These are phyloP conservation scores for Datisca glomerata DNA, from an alignment of 306 rosid species.

Conservation along the genomic window DNA sequence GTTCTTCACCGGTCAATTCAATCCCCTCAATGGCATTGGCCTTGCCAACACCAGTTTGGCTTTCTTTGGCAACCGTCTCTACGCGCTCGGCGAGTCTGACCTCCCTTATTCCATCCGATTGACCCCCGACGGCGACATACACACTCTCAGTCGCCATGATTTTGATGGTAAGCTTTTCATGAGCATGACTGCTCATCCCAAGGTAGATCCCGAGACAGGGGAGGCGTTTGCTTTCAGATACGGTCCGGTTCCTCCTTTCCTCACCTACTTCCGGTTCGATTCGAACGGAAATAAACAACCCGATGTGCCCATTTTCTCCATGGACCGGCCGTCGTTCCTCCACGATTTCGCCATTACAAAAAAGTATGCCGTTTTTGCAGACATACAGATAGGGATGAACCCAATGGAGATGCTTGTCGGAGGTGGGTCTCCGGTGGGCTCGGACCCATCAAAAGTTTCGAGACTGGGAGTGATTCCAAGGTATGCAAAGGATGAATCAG, in stretches of 20 bases:
- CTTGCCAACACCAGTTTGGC: slow-evolving; percentile 73
- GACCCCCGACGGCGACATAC: slow-evolving; percentile 34
- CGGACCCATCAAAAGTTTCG: slow-evolving; percentile 41
- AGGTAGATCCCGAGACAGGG: slow-evolving; percentile 44
- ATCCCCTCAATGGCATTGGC: slow-evolving; percentile 69
- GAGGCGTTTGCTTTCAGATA: slow-evolving; percentile 80
- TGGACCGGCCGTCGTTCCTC: slow-evolving; percentile 46
- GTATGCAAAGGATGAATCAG: slow-evolving; percentile 45
- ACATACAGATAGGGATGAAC: slow-evolving; percentile 70
- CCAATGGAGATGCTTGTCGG: slow-evolving; percentile 54
- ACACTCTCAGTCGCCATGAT: slow-evolving; percentile 47
- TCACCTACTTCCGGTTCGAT: slow-evolving; percentile 61
- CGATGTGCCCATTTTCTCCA: slow-evolving; percentile 73
- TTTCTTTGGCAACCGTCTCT: slow-evolving; percentile 40
- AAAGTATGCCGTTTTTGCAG: slow-evolving; percentile 51
- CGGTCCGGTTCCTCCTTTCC: slow-evolving; percentile 65
- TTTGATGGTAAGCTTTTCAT: slow-evolving; percentile 50
- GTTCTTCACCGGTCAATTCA: slow-evolving; percentile 38
- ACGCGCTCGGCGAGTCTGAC: slow-evolving; percentile 74
- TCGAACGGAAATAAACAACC: slow-evolving; percentile 30
- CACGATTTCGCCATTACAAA: slow-evolving; percentile 85
- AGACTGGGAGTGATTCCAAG: slow-evolving; percentile 60
- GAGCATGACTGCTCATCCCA: slow-evolving; percentile 91
- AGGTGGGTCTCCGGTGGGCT: slow-evolving; percentile 51
- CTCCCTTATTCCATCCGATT: slow-evolving; percentile 46